Evolutionary conservation across 2,329 filamentous ascomycete species (phyloP).

Genomic region (Sclerotinia spermophila): DNA sequence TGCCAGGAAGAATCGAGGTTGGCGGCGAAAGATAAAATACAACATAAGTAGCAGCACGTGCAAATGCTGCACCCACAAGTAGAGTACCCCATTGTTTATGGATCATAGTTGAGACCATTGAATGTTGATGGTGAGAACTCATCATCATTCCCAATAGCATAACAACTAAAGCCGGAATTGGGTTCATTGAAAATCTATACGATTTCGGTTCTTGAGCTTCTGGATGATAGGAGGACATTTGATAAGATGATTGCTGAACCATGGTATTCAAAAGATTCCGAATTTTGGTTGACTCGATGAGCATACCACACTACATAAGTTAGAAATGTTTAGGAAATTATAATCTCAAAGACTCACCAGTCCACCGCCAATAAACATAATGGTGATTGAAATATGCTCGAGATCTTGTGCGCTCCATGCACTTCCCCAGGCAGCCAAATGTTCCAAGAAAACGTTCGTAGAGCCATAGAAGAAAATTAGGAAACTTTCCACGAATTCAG

Average conservation of each 20-base stretch:
- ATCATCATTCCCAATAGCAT: conserved; percentile 90
- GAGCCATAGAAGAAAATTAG: conserved; percentile 87
- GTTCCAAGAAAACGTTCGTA: conserved; percentile 90
- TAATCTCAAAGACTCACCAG: conserved; percentile 53
- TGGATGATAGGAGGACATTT: conserved; percentile 41
- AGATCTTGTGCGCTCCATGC: conserved; percentile 76
- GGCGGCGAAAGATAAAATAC: conserved; percentile 77
- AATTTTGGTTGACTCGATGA: conserved; percentile 71
- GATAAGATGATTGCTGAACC: conserved; percentile 2
- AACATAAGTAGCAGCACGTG: conserved; percentile 75
- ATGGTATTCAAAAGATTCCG: conserved; percentile 61
- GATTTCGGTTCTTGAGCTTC: conserved; percentile 55
- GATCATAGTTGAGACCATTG: conserved; percentile 84
- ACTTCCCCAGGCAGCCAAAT: conserved; percentile 68
- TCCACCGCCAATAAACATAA: conserved; percentile 91
- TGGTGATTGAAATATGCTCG: conserved; percentile 87
- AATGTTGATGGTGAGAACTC: conserved; percentile 74
- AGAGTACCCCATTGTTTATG: conserved; percentile 92
- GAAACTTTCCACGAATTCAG: conserved; percentile 85
- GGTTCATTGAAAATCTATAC: conserved; percentile 78
- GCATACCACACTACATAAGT: conserved; percentile 67
- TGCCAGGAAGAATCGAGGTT: conserved; percentile 72
- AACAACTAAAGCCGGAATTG: conserved; percentile 82
- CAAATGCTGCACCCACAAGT: conserved; percentile 74
- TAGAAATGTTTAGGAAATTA: conserved; percentile 1